phyloP scores from a whole-genome alignment of 2,329 filamentous ascomycete genomes.

The Colletotrichum graminicola region DNA sequence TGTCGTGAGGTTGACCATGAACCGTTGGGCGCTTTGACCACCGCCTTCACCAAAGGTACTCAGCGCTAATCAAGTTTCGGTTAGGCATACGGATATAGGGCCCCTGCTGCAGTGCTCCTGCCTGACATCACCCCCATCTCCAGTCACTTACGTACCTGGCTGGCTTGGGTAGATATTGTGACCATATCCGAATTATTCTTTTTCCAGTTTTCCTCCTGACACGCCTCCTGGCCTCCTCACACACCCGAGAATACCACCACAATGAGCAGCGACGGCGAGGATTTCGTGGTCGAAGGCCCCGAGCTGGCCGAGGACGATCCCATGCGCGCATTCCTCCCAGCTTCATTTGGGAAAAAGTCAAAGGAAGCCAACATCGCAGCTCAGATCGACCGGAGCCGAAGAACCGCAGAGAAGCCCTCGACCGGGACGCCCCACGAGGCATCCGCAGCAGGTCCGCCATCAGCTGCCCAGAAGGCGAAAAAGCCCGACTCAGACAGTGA shows the following conservation, averaged over 20 bases:
- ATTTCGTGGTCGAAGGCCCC: conserved; percentile 68
- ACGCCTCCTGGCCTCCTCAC: background rate
- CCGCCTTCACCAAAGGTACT: background rate
- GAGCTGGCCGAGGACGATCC: conserved; percentile 73
- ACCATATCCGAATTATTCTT: background rate
- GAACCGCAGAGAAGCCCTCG: conserved; percentile 61
- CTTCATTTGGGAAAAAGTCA: conserved; percentile 86
- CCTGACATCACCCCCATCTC: conserved; percentile 40
- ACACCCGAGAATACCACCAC: conserved; percentile 37
- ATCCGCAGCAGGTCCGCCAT: conserved; percentile 44
- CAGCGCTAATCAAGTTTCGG: conserved; percentile 27
- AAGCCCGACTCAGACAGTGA: conserved; percentile 49
- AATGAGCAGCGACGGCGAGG: conserved; percentile 71
- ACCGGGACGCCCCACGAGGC: conserved; percentile 47
- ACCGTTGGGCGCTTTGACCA: conserved; percentile 14
- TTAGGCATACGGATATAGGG: conserved; percentile 23
- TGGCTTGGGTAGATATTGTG: background rate
- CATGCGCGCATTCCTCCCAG: conserved; percentile 82
- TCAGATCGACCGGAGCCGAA: conserved; percentile 84
- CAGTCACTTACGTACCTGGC: background rate
- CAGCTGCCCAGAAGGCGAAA: conserved; percentile 44
- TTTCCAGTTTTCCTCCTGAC: conserved; percentile 1
- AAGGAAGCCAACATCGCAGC: conserved; percentile 79
- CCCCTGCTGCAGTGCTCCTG: conserved; percentile 31
- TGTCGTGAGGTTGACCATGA: background rate